phyloP scores from a whole-genome alignment of 148 eudicot species.

The Fagopyrum tataricum region DNA sequence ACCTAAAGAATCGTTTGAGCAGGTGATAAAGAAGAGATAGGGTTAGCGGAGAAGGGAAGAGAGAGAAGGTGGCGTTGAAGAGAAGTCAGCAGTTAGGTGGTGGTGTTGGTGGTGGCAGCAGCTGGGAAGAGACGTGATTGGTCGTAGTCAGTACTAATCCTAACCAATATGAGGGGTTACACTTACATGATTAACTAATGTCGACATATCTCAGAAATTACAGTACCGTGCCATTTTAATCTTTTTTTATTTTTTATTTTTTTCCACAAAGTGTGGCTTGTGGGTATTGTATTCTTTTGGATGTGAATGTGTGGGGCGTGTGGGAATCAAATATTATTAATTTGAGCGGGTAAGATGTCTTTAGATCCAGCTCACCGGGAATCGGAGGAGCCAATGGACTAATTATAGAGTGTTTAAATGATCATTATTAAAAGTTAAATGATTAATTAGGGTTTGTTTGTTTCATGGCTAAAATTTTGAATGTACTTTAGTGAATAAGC shows the following conservation, averaged over 20 bases:
- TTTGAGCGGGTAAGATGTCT: too few relatives aligned
- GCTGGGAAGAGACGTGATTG: slow-evolving; percentile 11
- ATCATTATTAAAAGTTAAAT: too few relatives aligned
- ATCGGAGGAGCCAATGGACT: too few relatives aligned
- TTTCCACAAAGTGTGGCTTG: too few relatives aligned
- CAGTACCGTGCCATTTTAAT: background rate
- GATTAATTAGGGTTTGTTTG: too few relatives aligned
- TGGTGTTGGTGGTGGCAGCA: slow-evolving; percentile 7
- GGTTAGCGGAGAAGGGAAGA: slow-evolving; percentile 9
- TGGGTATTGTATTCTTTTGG: background rate
- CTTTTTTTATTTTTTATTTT: background rate
- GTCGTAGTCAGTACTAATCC: background rate
- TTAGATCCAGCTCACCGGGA: too few relatives aligned
- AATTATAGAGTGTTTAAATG: too few relatives aligned
- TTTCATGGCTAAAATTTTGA: too few relatives aligned
- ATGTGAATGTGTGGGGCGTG: too few relatives aligned
- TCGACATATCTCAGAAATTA: slow-evolving; percentile 17
- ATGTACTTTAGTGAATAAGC: too few relatives aligned
- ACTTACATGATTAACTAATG: background rate
- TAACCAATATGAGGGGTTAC: background rate
- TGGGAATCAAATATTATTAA: too few relatives aligned
- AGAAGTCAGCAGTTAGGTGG: slow-evolving; percentile 27
- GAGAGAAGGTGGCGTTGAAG: background rate
- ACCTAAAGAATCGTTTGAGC: background rate
- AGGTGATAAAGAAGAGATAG: background rate